A percentile compares a stretch with the other conserved stretches of the same genome.
Conservation (phyloP, 495 filamentous ascomycete species). For the Glutinoglossum americanum region DNA sequence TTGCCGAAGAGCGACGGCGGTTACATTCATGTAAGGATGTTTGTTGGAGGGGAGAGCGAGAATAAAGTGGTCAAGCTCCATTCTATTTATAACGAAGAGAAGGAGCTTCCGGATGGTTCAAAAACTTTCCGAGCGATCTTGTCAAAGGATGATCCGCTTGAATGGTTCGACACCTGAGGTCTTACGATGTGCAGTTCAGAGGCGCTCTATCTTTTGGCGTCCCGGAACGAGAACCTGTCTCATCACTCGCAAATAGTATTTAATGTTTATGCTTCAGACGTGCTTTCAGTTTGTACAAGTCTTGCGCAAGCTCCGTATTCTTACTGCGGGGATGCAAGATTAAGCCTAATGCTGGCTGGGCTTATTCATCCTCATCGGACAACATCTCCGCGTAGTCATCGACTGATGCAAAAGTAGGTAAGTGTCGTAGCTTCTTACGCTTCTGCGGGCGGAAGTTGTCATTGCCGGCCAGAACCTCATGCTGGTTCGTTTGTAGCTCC, state of each 20-base stretch:
- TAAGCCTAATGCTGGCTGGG: neutral
- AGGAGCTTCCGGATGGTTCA: conserved; percentile 22
- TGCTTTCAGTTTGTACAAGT: too few relatives aligned
- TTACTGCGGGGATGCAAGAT: neutral
- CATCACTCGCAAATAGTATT: too few relatives aligned
- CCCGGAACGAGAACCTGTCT: too few relatives aligned
- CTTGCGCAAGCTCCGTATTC: neutral
- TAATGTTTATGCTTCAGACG: too few relatives aligned
- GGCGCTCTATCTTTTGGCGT: too few relatives aligned
- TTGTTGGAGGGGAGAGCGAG: conserved; percentile 24
- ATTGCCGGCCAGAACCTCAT: neutral
- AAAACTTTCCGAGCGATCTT: conserved; percentile 30
- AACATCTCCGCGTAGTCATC: conserved; percentile 88
- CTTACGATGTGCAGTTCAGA: too few relatives aligned
- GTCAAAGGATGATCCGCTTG: conserved; percentile 26
- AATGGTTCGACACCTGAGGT: conserved; percentile 31
- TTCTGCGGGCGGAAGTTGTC: conserved; percentile 17
- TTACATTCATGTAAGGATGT: conserved; percentile 24
- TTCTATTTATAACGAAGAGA: conserved; percentile 29
- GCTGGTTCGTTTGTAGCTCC: conserved; percentile 8
- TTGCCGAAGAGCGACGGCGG: conserved; percentile 19
- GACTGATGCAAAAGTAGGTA: conserved; percentile 78
- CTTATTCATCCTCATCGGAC: conserved; percentile 36
- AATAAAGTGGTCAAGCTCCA: conserved; percentile 31
- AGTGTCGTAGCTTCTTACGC: conserved; percentile 60